Evolutionary conservation across 768 basidiomycete species (phyloP), one percentile per base, ranked within the genome.

Genomic region (Mycena olivaceomarginata): DNA sequence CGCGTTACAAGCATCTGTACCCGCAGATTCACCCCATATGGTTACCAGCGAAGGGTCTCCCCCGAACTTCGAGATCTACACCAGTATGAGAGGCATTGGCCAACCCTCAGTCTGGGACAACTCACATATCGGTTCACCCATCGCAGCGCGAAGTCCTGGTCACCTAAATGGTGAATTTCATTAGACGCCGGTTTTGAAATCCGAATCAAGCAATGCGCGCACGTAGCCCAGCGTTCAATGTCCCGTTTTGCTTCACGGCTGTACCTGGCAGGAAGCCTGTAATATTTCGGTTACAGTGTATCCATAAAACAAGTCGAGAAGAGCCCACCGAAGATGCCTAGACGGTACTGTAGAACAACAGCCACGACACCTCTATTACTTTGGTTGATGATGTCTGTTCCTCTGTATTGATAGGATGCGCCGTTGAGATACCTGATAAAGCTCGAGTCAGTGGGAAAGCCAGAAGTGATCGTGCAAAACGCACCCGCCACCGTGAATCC

Each of bases 41-140:
- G 82, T 82, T 37, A 82, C 81, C 65, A 70, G 72, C 15, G 43
- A 40, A 10, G 80, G 69, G 62, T 80, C 80, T 10, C 80, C 80
- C 18, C 80, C 79, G 67, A 81, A 81, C n/a, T 67, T 51, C 15
- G 48, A 51, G 48, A 51, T 51, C 48, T 51, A 15, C 9, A 45
- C 11, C 11, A 45, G 43, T 31, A 15, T 45, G 11, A 45, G 43
- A 45, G 13, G 9, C 43, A 45, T 45, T 45, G 13, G 13, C 9
- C 43, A 45, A 45, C 43, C 1, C 43, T 11, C 13, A 15, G 43
- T 45, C 5, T 10, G 43, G 11, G 13, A 51, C 7, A 15, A 67
- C 75, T 5, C 65, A 85, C 84, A 59, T 85, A 60, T 22, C 79
- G 59, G 31, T 85, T 83, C 1, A 85, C 82, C 85, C 85, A 85